phyloP scores from a whole-genome alignment of 805 yeast species.

The Hanseniaspora mollemarum region DNA sequence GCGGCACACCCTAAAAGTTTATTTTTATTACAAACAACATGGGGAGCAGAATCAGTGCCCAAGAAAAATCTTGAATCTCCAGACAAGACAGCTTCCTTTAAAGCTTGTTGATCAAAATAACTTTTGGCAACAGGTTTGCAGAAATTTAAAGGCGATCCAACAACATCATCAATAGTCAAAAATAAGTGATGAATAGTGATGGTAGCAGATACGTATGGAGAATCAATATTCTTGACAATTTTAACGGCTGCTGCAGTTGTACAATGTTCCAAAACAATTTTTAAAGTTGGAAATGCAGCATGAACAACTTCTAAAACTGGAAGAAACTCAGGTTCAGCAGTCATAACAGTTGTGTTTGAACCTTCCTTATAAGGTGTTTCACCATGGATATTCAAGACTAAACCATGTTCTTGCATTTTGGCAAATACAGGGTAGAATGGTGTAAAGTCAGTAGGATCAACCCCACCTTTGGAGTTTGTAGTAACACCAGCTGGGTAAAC shows the following conservation, averaged over 20 bases:
- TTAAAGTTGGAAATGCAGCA: conserved; percentile 68
- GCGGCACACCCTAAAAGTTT: conserved; percentile 82
- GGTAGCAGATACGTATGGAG: conserved; percentile 65
- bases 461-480: conserved; percentile 88
- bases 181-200: conserved; percentile 92
- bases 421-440: conserved; percentile 80
- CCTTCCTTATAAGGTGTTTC: conserved; percentile 67
- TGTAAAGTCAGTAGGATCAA: conserved; percentile 82
- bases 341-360: conserved; percentile 69
- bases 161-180: conserved; percentile 88
- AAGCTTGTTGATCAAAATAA: conserved; percentile 70
- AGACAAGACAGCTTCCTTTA: conserved; percentile 77
- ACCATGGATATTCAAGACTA: conserved; percentile 86
- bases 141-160: conserved; percentile 86
- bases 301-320: conserved; percentile 80
- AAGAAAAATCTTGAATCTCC: conserved; percentile 90
- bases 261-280: conserved; percentile 87
- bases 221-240: conserved; percentile 56
- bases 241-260: conserved; percentile 83
- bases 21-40: conserved; percentile 68
- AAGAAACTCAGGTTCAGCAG: conserved; percentile 84
- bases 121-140: conserved; percentile 97
- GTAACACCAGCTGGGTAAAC: conserved; percentile 99
- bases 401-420: conserved; percentile 67
- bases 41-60: conserved; percentile 98